Percentiles rank a stretch among this genome's conserved stretches.
These are phyloP conservation scores for Ganoderma lucidum DNA, from an alignment of 1,284 basidiomycete genomes.

Conservation along the genomic window DNA sequence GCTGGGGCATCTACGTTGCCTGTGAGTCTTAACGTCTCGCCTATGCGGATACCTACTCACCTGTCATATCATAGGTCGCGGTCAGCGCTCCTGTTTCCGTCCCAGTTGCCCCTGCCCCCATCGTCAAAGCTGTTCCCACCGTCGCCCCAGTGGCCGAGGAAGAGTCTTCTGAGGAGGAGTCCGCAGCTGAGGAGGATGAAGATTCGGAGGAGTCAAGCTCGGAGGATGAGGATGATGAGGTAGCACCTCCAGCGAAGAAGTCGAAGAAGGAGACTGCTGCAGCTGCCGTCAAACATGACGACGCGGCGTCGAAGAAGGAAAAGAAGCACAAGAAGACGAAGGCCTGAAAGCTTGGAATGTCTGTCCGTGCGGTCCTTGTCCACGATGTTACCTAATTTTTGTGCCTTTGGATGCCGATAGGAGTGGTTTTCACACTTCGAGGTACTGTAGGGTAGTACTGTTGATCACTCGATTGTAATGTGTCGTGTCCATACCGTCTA, in stretches of 20 bases:
- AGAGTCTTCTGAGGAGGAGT: slow-evolving; percentile 7
- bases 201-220: slow-evolving; percentile 28
- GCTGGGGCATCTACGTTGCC: slow-evolving; percentile 23
- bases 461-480: slow-evolving; percentile 23
- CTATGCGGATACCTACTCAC: background rate
- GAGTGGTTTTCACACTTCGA: slow-evolving; percentile 20
- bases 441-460: slow-evolving; percentile 26
- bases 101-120: background rate
- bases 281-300: slow-evolving; percentile 24
- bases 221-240: slow-evolving; percentile 24
- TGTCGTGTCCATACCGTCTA: slow-evolving; percentile 3
- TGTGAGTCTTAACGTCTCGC: slow-evolving; percentile 13
- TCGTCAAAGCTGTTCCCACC: slow-evolving; percentile 9
- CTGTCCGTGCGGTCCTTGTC: slow-evolving; percentile 18
- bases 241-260: slow-evolving; percentile 34
- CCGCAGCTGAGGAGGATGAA: slow-evolving; percentile 18
- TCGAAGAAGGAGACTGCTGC: slow-evolving; percentile 32
- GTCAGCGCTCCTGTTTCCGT: background rate
- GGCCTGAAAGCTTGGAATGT: slow-evolving; percentile 30
- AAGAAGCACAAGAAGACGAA: slow-evolving; percentile 43
- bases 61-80: background rate
- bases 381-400: slow-evolving; percentile 14
- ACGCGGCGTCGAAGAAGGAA: slow-evolving; percentile 32
- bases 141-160: slow-evolving; percentile 34
- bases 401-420: slow-evolving; percentile 5